These are phyloP conservation scores for Chaetomidium leptoderma DNA, from an alignment of 495 filamentous ascomycete genomes.

Conservation along the genomic window DNA sequence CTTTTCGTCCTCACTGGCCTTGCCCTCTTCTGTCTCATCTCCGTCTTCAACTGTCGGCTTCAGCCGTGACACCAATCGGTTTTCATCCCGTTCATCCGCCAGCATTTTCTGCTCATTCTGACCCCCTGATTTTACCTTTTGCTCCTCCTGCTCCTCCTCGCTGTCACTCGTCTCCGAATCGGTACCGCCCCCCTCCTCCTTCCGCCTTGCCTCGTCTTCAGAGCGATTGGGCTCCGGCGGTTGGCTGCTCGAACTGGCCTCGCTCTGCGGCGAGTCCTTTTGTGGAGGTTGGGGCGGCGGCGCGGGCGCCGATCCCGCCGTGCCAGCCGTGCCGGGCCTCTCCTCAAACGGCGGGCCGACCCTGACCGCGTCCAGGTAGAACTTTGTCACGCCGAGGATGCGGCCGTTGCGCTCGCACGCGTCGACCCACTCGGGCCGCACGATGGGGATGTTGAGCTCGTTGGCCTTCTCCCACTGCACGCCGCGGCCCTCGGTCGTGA, in stretches of 20 bases:
- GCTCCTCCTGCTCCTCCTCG: slow-evolving; percentile 33
- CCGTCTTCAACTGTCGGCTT: slow-evolving; percentile 28
- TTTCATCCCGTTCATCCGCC: slow-evolving; percentile 50
- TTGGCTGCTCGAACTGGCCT: background rate
- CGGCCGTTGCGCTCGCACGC: slow-evolving; percentile 90
- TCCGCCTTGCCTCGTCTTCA: background rate
- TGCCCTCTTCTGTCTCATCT: slow-evolving; percentile 34
- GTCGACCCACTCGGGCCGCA: slow-evolving; percentile 95
- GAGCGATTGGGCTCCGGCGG: background rate
- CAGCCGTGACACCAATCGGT: slow-evolving; percentile 44
- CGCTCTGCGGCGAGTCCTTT: slow-evolving; percentile 4
- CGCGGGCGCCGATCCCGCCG: slow-evolving; percentile 16
- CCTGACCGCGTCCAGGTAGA: slow-evolving; percentile 79
- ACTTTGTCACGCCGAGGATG: slow-evolving; percentile 89
- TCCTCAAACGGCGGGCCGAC: slow-evolving; percentile 32
- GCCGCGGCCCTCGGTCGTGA: slow-evolving; percentile 92
- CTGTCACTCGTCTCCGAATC: slow-evolving; percentile 30
- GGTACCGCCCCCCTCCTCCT: slow-evolving; percentile 24
- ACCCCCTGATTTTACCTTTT: slow-evolving; percentile 30
- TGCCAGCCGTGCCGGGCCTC: slow-evolving; percentile 24
- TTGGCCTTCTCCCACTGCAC: slow-evolving; percentile 90
- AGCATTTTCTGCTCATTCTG: slow-evolving; percentile 55
- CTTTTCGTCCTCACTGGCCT: slow-evolving; percentile 31
- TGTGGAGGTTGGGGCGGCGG: slow-evolving; percentile 5
- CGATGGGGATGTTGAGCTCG: slow-evolving; percentile 97